Evolutionary conservation across 148 eudicot species (phyloP).

Genomic region (Rhododendron mucronatum): DNA sequence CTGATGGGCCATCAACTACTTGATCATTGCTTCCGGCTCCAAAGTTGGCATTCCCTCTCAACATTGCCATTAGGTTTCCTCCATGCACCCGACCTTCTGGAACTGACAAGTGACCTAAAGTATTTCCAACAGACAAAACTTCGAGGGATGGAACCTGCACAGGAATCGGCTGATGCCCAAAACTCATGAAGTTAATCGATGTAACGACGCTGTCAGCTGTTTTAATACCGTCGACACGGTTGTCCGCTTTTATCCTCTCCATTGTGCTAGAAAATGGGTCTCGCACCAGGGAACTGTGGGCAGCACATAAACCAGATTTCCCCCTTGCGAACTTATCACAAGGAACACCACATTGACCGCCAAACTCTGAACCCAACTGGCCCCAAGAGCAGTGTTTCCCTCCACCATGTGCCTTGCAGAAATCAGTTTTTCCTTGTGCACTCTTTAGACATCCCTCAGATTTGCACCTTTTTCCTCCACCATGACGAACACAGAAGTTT

Average conservation of each 20-base stretch:
- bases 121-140: background rate
- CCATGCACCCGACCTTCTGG: constrained; percentile 79
- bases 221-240: background rate
- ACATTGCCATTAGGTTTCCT: constrained; percentile 66
- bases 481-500: constrained; percentile 66
- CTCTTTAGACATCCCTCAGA: constrained; percentile 60
- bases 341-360: constrained; percentile 21
- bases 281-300: constrained; percentile 43
- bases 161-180: constrained; percentile 8
- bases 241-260: constrained; percentile 26
- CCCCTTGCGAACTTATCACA: constrained; percentile 71
- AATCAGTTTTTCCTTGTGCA: constrained; percentile 74
- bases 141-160: constrained; percentile 9
- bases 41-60: constrained; percentile 16
- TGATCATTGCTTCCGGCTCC: constrained; percentile 11
- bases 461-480: constrained; percentile 79
- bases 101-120: constrained; percentile 21
- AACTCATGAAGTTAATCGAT: constrained; percentile 5
- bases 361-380: constrained; percentile 31
- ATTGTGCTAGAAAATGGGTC: constrained; percentile 16
- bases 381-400: constrained; percentile 76
- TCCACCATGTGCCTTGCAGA: constrained; percentile 83
- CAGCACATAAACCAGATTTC: constrained; percentile 54
- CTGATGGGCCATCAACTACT: constrained; percentile 8
- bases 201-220: background rate